phyloP scores from a whole-genome alignment of 768 basidiomycete species.

The Pleurotus giganteus region DNA sequence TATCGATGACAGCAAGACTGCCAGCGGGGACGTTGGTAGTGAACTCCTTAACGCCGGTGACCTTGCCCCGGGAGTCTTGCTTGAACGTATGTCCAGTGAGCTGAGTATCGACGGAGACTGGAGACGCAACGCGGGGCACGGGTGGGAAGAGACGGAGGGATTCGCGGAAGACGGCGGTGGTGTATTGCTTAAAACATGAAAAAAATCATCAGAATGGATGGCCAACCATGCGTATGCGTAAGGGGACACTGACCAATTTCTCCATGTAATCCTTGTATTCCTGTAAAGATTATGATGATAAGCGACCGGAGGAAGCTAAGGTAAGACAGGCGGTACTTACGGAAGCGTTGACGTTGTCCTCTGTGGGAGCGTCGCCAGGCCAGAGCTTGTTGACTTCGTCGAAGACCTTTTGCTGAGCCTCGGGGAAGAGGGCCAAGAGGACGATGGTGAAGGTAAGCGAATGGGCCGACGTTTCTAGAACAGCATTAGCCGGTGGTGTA shows the following conservation, averaged over 20 bases:
- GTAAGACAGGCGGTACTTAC: neutral
- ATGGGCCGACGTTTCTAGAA: conserved; percentile 47
- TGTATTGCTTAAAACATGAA: conserved; percentile 36
- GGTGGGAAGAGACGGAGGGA: conserved; percentile 41
- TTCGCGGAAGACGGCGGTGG: conserved; percentile 41
- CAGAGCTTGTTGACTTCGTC: conserved; percentile 39
- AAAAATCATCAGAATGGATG: too few species aligned
- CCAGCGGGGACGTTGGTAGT: conserved; percentile 36
- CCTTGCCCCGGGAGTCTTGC: conserved; percentile 19
- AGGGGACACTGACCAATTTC: conserved; percentile 28
- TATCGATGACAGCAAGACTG: conserved; percentile 36
- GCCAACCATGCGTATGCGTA: too few species aligned
- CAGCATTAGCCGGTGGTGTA: neutral
- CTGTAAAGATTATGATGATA: conserved; percentile 20
- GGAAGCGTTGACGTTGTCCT: conserved; percentile 25
- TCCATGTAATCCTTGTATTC: conserved; percentile 36
- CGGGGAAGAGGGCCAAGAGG: conserved; percentile 48
- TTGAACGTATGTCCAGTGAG: conserved; percentile 33
- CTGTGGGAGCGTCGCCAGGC: conserved; percentile 22
- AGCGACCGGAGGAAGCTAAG: neutral
- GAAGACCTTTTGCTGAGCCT: conserved; percentile 43
- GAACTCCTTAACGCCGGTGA: conserved; percentile 25
- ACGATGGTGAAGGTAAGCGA: conserved; percentile 40
- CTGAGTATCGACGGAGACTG: conserved; percentile 30
- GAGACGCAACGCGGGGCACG: conserved; percentile 32